A percentile compares a stretch with the other conserved stretches of the same genome.
phyloP scores from a whole-genome alignment of 2,329 filamentous ascomycete species.

The Clonostachys byssicola region DNA sequence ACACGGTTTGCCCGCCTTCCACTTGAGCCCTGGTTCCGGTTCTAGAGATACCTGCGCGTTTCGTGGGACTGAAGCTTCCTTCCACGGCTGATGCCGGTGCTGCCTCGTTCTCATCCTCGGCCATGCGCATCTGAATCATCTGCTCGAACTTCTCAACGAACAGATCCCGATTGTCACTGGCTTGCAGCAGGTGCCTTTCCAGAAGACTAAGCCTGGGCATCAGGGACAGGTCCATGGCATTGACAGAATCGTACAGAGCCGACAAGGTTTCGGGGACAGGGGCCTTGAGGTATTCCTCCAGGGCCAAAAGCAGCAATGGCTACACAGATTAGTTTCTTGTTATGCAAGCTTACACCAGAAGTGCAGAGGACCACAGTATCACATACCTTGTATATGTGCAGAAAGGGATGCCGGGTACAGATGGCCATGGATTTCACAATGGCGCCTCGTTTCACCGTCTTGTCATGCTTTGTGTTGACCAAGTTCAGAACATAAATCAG shows the following conservation, averaged over 20 bases:
- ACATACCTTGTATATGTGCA: conserved; percentile 94
- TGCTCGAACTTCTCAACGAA: conserved; percentile 97
- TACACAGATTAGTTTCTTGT: conserved; percentile 24
- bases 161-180: conserved; percentile 90
- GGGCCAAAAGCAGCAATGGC: conserved; percentile 82
- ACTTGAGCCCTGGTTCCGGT: conserved; percentile 61
- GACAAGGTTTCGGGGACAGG: conserved; percentile 85
- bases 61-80: conserved; percentile 41
- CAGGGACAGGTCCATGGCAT: conserved; percentile 92
- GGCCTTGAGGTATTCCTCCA: conserved; percentile 96
- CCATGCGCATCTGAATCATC: conserved; percentile 81
- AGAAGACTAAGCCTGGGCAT: conserved; percentile 82
- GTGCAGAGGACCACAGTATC: background rate
- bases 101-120: conserved; percentile 52
- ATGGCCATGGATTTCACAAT: conserved; percentile 99
- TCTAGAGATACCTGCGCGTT: conserved; percentile 46
- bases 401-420: conserved; percentile 92
- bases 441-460: conserved; percentile 85
- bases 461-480: conserved; percentile 97
- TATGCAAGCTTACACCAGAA: background rate
- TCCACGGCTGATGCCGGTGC: conserved; percentile 30
- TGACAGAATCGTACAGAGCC: conserved; percentile 86
- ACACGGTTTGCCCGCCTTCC: conserved; percentile 52
- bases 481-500: conserved; percentile 96
- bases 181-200: conserved; percentile 81